phyloP scores from a whole-genome alignment of 495 filamentous ascomycete species.

The Aspergillus carlsbadensis region DNA sequence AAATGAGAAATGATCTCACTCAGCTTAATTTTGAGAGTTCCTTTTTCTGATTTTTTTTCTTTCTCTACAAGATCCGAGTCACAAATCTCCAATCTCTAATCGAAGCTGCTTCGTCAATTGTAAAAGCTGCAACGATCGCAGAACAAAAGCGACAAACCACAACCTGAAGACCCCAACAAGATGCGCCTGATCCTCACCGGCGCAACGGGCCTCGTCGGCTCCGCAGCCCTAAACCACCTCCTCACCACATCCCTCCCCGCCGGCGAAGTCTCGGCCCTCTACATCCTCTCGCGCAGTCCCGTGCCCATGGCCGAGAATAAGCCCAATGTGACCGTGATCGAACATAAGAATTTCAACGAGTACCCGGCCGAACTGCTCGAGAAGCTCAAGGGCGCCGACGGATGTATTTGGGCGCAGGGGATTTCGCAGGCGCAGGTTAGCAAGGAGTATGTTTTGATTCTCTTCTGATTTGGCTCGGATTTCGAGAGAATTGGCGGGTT shows the following conservation, averaged over 20 bases:
- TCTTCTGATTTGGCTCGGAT: neutral
- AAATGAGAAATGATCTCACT: too few relatives aligned
- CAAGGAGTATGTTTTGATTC: conserved; percentile 52
- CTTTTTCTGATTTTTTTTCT: too few relatives aligned
- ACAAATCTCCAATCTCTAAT: too few relatives aligned
- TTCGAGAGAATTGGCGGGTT: neutral
- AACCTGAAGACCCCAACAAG: too few relatives aligned
- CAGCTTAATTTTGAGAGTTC: too few relatives aligned
- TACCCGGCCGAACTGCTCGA: conserved; percentile 56
- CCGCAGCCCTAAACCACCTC: conserved; percentile 61
- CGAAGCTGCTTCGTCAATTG: too few relatives aligned
- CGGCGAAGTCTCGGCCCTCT: conserved; percentile 54
- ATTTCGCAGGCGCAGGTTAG: conserved; percentile 56
- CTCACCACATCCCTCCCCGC: conserved; percentile 44
- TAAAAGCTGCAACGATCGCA: too few relatives aligned
- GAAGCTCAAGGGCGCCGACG: conserved; percentile 60
- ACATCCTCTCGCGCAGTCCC: conserved; percentile 63
- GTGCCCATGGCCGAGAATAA: conserved; percentile 62
- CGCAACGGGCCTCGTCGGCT: conserved; percentile 71
- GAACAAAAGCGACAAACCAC: too few relatives aligned
- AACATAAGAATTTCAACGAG: conserved; percentile 61
- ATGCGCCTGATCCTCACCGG: conserved; percentile 79
- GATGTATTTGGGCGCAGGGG: conserved; percentile 71
- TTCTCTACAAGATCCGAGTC: too few relatives aligned
- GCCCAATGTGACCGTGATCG: conserved; percentile 61